These are phyloP conservation scores for Barnettozyma vustinii DNA, from an alignment of 805 yeast species.

Conservation along the genomic window DNA sequence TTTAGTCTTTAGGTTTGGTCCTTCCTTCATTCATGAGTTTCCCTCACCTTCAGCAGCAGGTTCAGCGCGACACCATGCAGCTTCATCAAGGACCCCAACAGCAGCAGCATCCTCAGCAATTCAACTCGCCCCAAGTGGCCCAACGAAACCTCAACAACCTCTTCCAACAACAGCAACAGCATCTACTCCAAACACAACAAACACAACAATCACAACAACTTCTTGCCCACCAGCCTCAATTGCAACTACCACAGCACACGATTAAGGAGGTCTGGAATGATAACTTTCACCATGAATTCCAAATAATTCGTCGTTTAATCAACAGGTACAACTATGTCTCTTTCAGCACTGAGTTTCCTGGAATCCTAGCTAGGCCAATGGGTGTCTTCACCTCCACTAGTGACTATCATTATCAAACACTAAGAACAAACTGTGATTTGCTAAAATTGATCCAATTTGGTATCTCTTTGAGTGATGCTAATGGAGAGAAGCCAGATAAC, in stretches of 20 bases:
- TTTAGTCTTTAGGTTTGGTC: too few species aligned
- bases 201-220: conserved; percentile 11
- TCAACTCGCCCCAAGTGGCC: conserved; percentile 4
- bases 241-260: conserved; percentile 24
- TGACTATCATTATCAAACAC: conserved; percentile 94
- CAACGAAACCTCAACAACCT: conserved; percentile 4
- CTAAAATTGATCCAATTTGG: conserved; percentile 84
- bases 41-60: conserved; percentile 17
- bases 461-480: conserved; percentile 62
- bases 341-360: conserved; percentile 91
- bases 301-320: conserved; percentile 51
- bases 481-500: conserved; percentile 64
- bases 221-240: conserved; percentile 15
- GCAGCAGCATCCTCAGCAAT: conserved; percentile 6
- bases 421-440: conserved; percentile 86
- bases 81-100: conserved; percentile 6
- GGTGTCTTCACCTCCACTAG: conserved; percentile 85
- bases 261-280: conserved; percentile 71
- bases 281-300: conserved; percentile 64
- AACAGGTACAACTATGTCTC: conserved; percentile 55
- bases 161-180: conserved; percentile 17
- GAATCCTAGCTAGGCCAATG: conserved; percentile 92
- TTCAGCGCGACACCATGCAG: conserved; percentile 14
- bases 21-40: conserved; percentile 16
- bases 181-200: conserved; percentile 11